Conservation (phyloP, 768 basidiomycete species). For the Hydnum rufescens region DNA sequence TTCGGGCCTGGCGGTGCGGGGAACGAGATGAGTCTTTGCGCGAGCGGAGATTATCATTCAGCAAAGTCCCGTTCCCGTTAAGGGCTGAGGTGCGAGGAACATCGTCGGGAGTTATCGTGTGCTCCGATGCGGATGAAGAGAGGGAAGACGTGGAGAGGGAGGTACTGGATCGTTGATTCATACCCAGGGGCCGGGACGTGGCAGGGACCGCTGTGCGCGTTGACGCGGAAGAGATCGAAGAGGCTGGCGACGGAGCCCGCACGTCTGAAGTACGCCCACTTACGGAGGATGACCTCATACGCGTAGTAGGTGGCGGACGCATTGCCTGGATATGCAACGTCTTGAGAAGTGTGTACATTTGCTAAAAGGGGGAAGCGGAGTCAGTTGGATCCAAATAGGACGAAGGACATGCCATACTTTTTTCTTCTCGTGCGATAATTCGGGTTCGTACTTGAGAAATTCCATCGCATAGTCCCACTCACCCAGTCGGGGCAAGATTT, state of each 20-base stretch:
- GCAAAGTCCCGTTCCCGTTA: neutral
- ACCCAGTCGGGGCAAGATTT: slow-evolving; percentile 47
- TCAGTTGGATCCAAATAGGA: slow-evolving; percentile 4
- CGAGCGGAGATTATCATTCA: neutral
- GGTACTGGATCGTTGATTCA: slow-evolving; percentile 15
- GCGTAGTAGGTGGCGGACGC: slow-evolving; percentile 17
- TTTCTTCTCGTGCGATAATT: slow-evolving; percentile 31
- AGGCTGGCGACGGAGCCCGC: slow-evolving; percentile 16
- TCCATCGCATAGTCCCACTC: slow-evolving; percentile 69
- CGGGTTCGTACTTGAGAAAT: slow-evolving; percentile 53
- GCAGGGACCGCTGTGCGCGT: slow-evolving; percentile 51
- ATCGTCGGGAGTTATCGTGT: neutral
- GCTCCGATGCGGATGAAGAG: slow-evolving; percentile 5
- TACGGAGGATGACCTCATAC: neutral
- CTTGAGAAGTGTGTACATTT: slow-evolving; percentile 8
- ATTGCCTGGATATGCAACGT: slow-evolving; percentile 14
- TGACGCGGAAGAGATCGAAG: slow-evolving; percentile 43
- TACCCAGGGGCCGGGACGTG: slow-evolving; percentile 11
- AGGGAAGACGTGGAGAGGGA: slow-evolving; percentile 14
- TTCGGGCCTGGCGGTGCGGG: neutral
- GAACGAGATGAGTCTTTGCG: neutral
- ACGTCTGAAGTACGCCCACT: no score
- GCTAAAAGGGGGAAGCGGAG: slow-evolving; percentile 16
- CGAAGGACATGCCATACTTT: slow-evolving; percentile 27
- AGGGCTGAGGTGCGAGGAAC: slow-evolving; percentile 12